Conservation (phyloP, 2,329 filamentous ascomycete species). For the Aspergillus luchuensis region DNA sequence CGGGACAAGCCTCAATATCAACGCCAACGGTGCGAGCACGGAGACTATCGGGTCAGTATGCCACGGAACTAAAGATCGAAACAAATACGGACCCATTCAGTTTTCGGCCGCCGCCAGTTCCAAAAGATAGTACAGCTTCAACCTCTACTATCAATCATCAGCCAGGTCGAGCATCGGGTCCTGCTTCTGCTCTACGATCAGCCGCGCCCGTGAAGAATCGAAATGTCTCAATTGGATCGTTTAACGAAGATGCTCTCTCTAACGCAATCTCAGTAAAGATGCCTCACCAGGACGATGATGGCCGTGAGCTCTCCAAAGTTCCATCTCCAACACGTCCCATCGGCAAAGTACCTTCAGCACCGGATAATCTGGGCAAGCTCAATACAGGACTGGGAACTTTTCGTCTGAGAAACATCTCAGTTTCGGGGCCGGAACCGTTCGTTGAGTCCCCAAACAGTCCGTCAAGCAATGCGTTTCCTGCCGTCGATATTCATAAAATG, state of each 20-base stretch:
- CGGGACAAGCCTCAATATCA: constrained; percentile 4
- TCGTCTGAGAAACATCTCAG: constrained; percentile 73
- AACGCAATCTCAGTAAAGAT: constrained; percentile 48
- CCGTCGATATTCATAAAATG: constrained; percentile 48
- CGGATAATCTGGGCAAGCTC: constrained; percentile 62
- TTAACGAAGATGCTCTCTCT: constrained; percentile 43
- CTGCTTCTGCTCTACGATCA: constrained; percentile 19
- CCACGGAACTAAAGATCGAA: constrained; percentile 86
- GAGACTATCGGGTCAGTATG: constrained; percentile 76
- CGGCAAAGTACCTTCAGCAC: constrained; percentile 43
- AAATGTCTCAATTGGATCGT: constrained; percentile 38
- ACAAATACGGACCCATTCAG: constrained; percentile 52
- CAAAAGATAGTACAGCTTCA: constrained; percentile 33
- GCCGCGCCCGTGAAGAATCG: constrained; percentile 31
- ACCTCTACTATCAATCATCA: constrained; percentile 17
- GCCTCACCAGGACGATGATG: constrained; percentile 33
- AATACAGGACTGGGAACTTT: constrained; percentile 72
- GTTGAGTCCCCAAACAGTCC: constrained; percentile 75
- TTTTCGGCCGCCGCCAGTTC: constrained; percentile 29
- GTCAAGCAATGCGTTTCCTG: constrained; percentile 66
- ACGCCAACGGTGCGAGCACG: constrained; percentile 67
- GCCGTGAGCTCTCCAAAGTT: constrained; percentile 30
- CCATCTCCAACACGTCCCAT: constrained; percentile 39
- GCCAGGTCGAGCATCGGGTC: constrained; percentile 15
- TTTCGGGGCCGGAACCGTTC: constrained; percentile 60